Conservation (phyloP, 441 rosid species). For the Erodium moschatum region DNA sequence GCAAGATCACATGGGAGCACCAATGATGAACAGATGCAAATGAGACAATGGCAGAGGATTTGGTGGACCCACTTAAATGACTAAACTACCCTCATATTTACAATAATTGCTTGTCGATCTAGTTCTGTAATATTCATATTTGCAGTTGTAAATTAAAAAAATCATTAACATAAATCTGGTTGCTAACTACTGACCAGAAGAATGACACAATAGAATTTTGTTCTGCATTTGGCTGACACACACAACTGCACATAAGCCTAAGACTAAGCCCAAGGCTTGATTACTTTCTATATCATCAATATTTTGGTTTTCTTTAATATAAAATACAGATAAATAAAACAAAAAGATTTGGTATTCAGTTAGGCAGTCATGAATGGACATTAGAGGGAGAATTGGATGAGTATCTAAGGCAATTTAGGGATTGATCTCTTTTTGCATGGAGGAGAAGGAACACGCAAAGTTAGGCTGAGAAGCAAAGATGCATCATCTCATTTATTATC, state of each 20-base stretch:
- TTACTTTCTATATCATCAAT: background rate
- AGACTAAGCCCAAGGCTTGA: background rate
- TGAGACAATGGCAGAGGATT: conserved; percentile 58
- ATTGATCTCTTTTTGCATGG: conserved; percentile 5
- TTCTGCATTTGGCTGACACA: background rate
- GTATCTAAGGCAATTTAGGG: background rate
- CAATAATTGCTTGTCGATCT: background rate
- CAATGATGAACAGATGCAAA: conserved; percentile 36
- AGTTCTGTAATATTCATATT: background rate
- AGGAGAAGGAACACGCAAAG: conserved; percentile 4
- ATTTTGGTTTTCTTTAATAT: background rate
- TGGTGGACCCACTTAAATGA: conserved; percentile 55
- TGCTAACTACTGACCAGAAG: background rate
- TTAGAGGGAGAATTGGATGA: background rate
- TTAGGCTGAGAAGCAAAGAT: conserved; percentile 8
- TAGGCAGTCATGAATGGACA: conserved; percentile 3
- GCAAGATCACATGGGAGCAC: conserved; percentile 55
- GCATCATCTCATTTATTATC: background rate
- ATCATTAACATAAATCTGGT: background rate
- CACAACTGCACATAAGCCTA: background rate
- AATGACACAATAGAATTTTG: background rate
- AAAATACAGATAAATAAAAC: background rate
- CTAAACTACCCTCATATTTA: conserved; percentile 4
- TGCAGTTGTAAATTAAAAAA: no score
- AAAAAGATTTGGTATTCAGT: background rate